Conservation (phyloP, 2,329 filamentous ascomycete genomes). For the Penicillium sp. region DNA sequence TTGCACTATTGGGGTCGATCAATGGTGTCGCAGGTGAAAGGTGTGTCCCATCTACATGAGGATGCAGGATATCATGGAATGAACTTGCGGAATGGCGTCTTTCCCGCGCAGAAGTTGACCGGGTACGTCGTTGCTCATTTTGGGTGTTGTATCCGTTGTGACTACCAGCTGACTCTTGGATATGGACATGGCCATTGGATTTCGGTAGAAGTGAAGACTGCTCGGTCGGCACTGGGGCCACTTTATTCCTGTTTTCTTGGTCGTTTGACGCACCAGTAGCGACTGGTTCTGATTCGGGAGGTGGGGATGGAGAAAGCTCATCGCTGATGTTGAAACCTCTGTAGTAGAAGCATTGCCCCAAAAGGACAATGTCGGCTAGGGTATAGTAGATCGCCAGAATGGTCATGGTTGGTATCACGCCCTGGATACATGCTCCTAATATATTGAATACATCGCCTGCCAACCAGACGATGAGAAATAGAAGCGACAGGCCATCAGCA, state of each 20-base stretch:
- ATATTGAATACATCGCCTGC: slow-evolving; percentile 97
- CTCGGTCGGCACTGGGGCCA: slow-evolving; percentile 31
- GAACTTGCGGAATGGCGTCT: slow-evolving; percentile 36
- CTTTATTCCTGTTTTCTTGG: slow-evolving; percentile 24
- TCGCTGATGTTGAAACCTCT: slow-evolving; percentile 67
- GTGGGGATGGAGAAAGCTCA: slow-evolving; percentile 26
- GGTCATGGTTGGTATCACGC: slow-evolving; percentile 92
- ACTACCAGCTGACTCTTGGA: slow-evolving; percentile 5
- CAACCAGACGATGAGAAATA: slow-evolving; percentile 93
- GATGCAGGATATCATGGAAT: slow-evolving; percentile 52
- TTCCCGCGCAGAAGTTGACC: slow-evolving; percentile 14
- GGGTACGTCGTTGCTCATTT: slow-evolving; percentile 11
- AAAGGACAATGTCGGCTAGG: slow-evolving; percentile 83
- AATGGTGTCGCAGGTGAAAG: slow-evolving; percentile 84
- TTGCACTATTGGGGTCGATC: slow-evolving; percentile 53
- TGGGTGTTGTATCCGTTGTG: slow-evolving; percentile 4
- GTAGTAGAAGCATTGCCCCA: slow-evolving; percentile 95
- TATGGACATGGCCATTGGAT: slow-evolving; percentile 21
- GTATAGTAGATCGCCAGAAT: slow-evolving; percentile 96
- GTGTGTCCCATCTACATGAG: slow-evolving; percentile 66
- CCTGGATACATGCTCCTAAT: slow-evolving; percentile 85
- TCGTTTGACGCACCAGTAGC: slow-evolving; percentile 16
- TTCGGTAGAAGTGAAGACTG: slow-evolving; percentile 34
- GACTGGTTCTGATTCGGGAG: slow-evolving; percentile 16
- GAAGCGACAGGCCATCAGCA: slow-evolving; percentile 84